Evolutionary conservation across 139 green algal genomes (phyloP), one percentile per base, ranked within the genome.

Genomic region (Coccomyxa sp.): DNA sequence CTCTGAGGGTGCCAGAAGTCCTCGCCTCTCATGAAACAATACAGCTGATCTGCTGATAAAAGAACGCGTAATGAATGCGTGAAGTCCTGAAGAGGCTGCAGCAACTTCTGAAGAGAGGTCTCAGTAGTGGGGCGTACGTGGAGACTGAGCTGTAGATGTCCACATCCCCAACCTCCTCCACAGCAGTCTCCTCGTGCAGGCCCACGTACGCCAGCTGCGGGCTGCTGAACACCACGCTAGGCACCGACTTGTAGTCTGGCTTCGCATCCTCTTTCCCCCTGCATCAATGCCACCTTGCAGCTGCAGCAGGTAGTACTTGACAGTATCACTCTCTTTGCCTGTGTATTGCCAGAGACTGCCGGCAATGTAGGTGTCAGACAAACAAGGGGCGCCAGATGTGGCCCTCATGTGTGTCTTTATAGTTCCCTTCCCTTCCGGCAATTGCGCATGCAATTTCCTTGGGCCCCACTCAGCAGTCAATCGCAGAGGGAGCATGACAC

Each of bases 81-180:
- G 70, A 40, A 44, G 22, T 75, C 29, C n/a, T n/a, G n/a, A n/a
- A n/a, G n/a, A n/a, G n/a, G n/a, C n/a, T n/a, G n/a, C n/a, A n/a
- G n/a, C n/a, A n/a, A n/a, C n/a, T n/a, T n/a, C n/a, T n/a, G n/a
- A 75, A 75, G 12, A 44, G 50, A 75, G 2, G 22, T 2, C 40
- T 54, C 34, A 54, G n/a, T 55, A 18, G 9, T 31, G 34, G 18
- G 34, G 37, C 70, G 50, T 39, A 84, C 80, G 40, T 86, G 87
- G 98, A 99, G 69, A 80, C 87, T 73, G 92, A 93, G 29, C 87
- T 94, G 90, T 94, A 99, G 34, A 99, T 84, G 82, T 99, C 94
- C 6, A 99, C 77, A 75, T 95, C 83, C 29, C 86, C 84, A 44
- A 86, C 87, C 76, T 90, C 50, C 79, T 89, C 81, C 34, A 92